Base-by-base conservation (phyloP, 768 basidiomycete species). In the Amanita muscaria region DNA sequence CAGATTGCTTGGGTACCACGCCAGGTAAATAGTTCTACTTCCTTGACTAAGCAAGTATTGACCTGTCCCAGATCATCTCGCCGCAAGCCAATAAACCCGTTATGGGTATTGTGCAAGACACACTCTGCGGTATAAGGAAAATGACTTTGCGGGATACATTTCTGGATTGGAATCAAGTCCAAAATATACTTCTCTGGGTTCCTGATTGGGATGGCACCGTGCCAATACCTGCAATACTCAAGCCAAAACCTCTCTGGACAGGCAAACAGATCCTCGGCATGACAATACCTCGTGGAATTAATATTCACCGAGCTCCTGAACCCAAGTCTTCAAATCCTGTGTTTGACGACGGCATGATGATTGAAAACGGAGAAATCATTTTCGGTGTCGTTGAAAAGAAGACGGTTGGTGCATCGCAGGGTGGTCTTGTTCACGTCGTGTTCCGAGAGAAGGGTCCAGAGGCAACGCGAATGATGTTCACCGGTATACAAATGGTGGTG, bases 61-160 rank as follows among this genome's bases (percentile, higher is more conserved):
- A 37, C 42, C 44, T 41, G 34, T 41, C 25, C 32, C 34, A 99
- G 90, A 99, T 99, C 56, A 91, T 99, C 52, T 98, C 94, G 5
- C 96, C 96, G 0, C 96, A 99, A 73, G 94, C 94, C 40, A 99
- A 98, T 70, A 97, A 97, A 65, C 94, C 94, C 14, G 93, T 97
- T 55, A 99, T 99, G 94, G 96, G 91, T 49, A 98, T 99, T 55
- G 94, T 99, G 23, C 96, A 99, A 62, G 96, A 99, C 59, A 98
- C 96, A 1, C 80, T 99, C 1, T 96, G 92, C 58, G 96, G 96
- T 57, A 83, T 98, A 43, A 84, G 96, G 46, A 98, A 98, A 64
- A 91, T 98, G 60, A 98, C 96, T 0, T 69, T 98, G 5, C 89
- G 93, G 19, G 96, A 98, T 59, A 80, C 82, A 14, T 97, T 98